These are phyloP conservation scores for Handroanthus guayacan DNA, from an alignment of 257 asterid species.

Conservation along the genomic window DNA sequence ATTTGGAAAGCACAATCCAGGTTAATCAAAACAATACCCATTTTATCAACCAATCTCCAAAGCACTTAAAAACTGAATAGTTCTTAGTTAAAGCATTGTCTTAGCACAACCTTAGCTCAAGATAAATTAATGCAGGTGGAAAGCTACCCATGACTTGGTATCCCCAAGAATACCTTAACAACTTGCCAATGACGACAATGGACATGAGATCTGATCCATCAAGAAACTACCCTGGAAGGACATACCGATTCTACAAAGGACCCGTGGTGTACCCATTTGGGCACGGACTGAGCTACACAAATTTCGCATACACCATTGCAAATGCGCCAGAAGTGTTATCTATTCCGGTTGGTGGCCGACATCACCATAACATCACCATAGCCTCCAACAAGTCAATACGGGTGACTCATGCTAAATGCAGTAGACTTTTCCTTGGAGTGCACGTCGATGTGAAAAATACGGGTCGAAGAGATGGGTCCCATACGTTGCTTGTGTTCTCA, in stretches of 20 bases:
- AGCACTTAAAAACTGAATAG: too few relatives aligned
- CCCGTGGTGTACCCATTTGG: slow-evolving; percentile 50
- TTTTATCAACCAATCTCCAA: too few relatives aligned
- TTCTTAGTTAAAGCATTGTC: too few relatives aligned
- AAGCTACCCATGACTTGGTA: slow-evolving; percentile 57
- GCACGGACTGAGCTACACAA: slow-evolving; percentile 58
- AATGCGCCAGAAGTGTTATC: slow-evolving; percentile 57
- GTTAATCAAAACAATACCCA: slow-evolving; percentile 5
- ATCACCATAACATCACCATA: slow-evolving; percentile 41
- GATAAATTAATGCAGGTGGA: slow-evolving; percentile 39
- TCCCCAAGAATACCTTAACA: slow-evolving; percentile 45
- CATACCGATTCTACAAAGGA: slow-evolving; percentile 57
- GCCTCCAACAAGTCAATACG: slow-evolving; percentile 45
- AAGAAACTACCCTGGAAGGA: slow-evolving; percentile 60
- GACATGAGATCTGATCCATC: slow-evolving; percentile 41
- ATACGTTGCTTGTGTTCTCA: slow-evolving; percentile 68
- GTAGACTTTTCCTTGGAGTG: slow-evolving; percentile 45
- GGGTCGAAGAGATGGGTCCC: slow-evolving; percentile 66
- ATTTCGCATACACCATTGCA: slow-evolving; percentile 41
- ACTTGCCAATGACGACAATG: slow-evolving; percentile 54
- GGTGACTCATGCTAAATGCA: slow-evolving; percentile 62
- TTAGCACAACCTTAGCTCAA: too few relatives aligned
- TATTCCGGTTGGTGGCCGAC: slow-evolving; percentile 59
- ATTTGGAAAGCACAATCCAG: slow-evolving; percentile 55
- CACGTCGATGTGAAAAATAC: slow-evolving; percentile 62